Percentiles rank a stretch among this genome's conserved stretches.
These are phyloP conservation scores for Arctostaphylos glauca DNA, from an alignment of 148 eudicot genomes.

Conservation along the genomic window DNA sequence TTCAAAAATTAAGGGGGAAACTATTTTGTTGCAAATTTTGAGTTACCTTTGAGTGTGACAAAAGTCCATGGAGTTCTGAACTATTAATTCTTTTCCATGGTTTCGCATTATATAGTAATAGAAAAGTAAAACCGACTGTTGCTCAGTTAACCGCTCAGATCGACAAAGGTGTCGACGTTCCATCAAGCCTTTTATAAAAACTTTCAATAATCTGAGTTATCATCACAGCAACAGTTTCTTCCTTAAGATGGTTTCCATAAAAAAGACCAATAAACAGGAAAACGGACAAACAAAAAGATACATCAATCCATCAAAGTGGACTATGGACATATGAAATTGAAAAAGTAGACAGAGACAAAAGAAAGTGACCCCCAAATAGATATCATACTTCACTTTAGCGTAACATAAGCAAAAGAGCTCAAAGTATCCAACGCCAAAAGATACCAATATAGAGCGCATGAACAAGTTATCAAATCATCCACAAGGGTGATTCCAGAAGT, in stretches of 20 bases:
- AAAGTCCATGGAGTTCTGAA: not conserved
- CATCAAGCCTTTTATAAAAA: conserved; percentile 9
- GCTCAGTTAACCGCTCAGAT: conserved; percentile 30
- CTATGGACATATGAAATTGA: too few relatives aligned
- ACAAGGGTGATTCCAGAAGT: not conserved
- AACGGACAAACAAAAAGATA: not conserved
- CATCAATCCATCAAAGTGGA: not conserved
- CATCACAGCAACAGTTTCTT: conserved; percentile 19
- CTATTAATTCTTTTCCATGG: not conserved
- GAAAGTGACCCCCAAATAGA: not conserved
- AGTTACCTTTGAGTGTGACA: not conserved
- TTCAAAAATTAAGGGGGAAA: not conserved
- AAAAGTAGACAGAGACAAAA: not conserved
- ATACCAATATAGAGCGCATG: too few relatives aligned
- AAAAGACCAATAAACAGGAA: not conserved
- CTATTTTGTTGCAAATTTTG: not conserved
- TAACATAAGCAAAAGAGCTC: not conserved
- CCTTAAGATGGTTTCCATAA: not conserved
- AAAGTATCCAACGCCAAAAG: not conserved
- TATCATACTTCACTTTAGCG: not conserved
- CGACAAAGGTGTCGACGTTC: conserved; percentile 11
- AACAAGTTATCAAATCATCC: not conserved
- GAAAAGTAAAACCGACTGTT: not conserved
- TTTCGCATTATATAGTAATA: not conserved
- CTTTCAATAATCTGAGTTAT: conserved; percentile 9